These are phyloP conservation scores for Candolleomyces efflorescens DNA, from an alignment of 768 basidiomycete genomes.

Conservation along the genomic window DNA sequence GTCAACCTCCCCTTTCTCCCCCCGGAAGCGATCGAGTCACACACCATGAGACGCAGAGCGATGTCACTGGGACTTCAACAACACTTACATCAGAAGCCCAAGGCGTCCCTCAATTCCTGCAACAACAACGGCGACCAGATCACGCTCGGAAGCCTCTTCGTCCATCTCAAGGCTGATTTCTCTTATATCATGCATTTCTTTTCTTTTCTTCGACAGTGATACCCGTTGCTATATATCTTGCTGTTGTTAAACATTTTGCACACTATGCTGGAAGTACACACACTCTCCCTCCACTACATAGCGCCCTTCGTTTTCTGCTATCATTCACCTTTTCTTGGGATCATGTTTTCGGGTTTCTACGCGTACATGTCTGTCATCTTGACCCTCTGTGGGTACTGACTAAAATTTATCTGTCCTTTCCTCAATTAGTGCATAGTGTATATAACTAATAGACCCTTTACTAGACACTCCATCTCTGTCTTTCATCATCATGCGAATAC, in stretches of 20 bases:
- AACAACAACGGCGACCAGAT: slow-evolving; percentile 20
- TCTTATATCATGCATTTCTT: not conserved
- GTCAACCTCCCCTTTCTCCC: not conserved
- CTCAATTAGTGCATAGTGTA: too few relatives aligned
- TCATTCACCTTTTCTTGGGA: not conserved
- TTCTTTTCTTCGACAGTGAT: too few relatives aligned
- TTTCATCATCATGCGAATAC: slow-evolving; percentile 23
- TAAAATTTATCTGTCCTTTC: too few relatives aligned
- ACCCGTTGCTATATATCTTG: too few relatives aligned
- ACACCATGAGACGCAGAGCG: slow-evolving; percentile 15
- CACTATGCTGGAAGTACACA: not conserved
- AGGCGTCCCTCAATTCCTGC: slow-evolving; percentile 10
- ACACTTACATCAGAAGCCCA: not conserved
- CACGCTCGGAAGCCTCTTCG: slow-evolving; percentile 17
- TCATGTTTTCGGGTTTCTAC: not conserved
- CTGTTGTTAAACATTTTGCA: too few relatives aligned
- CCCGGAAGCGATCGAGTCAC: slow-evolving; percentile 10
- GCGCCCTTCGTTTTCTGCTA: not conserved
- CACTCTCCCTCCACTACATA: not conserved
- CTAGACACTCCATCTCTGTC: not conserved
- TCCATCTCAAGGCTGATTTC: not conserved
- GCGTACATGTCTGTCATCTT: too few relatives aligned
- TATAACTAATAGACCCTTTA: not conserved
- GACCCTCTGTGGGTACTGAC: too few relatives aligned
- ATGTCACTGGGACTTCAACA: not conserved